Evolutionary conservation across 176 grass and related monocot species (phyloP), one percentile per base, ranked within the genome.

Genomic region (Carex kokanica): DNA sequence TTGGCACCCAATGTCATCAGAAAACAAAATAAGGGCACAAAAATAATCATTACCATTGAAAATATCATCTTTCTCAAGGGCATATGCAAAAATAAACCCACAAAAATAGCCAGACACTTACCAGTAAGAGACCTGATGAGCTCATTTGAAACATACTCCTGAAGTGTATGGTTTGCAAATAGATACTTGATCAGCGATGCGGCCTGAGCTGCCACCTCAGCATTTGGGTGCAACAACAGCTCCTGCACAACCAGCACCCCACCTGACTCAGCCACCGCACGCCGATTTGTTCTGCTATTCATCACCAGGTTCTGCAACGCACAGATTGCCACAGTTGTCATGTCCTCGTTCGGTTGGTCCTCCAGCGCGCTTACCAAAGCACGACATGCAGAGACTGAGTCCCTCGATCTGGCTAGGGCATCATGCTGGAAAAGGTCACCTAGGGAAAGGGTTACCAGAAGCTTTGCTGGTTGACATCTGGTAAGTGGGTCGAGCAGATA

Each of bases 401-500:
- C 92, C 86, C 92, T 98, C 78, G 95, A 89, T 85, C 95, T 92
- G 62, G 95, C 92, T 69, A 98, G 87, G 60, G 85, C 73, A 80
- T 98, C 92, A 87, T 98, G 95, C 84, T 98, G 95, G 84, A 98
- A 98, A 90, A 98, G 93, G 83, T 98, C 90, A 57, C 95, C 95
- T 58, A 98, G 69, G 83, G 92, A 92, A 81, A 98, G 95, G 83
- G 95, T 98, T 36, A 87, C 92, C 31, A 94, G 74, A 70, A 98
- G 92, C 68, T 98, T 98, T 49, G 95, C 95, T 83, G 92, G 80
- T 75, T 92, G 92, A 40, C 88, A 94, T 86, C 90, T 91, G 34
- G 92, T 88, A 74, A 93, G 92, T 78, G 95, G 92, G 79, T 98
- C 95, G 78, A 98, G 92, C 31, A 98, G 66, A 84, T 98, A 98